These are phyloP conservation scores for Colletotrichum lupini DNA, from an alignment of 2,329 filamentous ascomycete genomes.

Conservation along the genomic window DNA sequence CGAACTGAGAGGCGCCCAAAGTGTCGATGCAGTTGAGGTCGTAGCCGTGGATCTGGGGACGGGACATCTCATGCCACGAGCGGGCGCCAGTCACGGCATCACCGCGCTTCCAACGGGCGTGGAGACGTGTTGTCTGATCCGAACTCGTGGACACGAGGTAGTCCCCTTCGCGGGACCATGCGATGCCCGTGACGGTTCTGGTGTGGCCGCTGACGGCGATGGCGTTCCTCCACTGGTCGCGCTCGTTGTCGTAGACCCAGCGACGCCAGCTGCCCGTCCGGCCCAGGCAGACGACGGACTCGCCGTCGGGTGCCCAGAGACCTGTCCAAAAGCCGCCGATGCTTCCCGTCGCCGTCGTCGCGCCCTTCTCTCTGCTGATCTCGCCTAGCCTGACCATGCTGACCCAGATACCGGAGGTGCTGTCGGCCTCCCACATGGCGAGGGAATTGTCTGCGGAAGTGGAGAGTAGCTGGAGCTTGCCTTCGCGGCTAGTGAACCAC, in stretches of 20 bases:
- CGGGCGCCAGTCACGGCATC: conserved; percentile 35
- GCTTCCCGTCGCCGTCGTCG: conserved; percentile 95
- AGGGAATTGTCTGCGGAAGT: conserved; percentile 96
- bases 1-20: conserved; percentile 79
- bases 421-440: conserved; percentile 90
- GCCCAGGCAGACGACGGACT: conserved; percentile 82
- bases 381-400: conserved; percentile 88
- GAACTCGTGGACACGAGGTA: conserved; percentile 90
- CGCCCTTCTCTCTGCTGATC: conserved; percentile 93
- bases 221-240: conserved; percentile 80
- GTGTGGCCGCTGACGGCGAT: conserved; percentile 88
- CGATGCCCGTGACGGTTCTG: conserved; percentile 80
- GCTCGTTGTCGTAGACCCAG: conserved; percentile 74
- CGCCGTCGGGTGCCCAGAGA: conserved; percentile 85
- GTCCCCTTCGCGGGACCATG: conserved; percentile 84
- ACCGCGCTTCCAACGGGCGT: conserved; percentile 77
- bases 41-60: conserved; percentile 98
- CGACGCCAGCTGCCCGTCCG: conserved; percentile 93
- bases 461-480: conserved; percentile 79
- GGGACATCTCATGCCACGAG: conserved; percentile 95
- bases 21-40: conserved; percentile 94
- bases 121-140: conserved; percentile 93
- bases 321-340: conserved; percentile 97
- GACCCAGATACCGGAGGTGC: conserved; percentile 88
- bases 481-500: conserved; percentile 69